Conservation (phyloP, 2,329 filamentous ascomycete genomes). For the Cladosporium sp. region DNA sequence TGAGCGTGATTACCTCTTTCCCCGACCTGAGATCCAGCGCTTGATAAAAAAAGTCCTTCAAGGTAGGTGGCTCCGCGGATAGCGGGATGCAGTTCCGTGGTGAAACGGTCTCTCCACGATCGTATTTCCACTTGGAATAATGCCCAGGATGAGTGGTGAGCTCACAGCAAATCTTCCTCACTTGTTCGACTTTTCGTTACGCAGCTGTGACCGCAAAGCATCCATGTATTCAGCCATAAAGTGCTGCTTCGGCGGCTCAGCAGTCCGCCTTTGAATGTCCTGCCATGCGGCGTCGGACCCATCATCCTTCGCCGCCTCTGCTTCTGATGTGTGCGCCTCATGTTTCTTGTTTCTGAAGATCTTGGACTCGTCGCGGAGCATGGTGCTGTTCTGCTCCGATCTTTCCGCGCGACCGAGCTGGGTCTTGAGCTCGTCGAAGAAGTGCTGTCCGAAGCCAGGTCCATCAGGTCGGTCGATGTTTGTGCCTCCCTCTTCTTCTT, state of each 20-base stretch:
- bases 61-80: background rate
- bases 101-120: background rate
- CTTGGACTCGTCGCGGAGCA: constrained; percentile 15
- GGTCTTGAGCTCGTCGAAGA: constrained; percentile 51
- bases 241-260: constrained; percentile 25
- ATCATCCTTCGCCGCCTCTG: constrained; percentile 15
- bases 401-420: constrained; percentile 33
- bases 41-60: background rate
- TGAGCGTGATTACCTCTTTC: background rate
- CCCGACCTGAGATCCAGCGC: background rate
- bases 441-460: constrained; percentile 49
- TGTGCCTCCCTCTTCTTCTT: constrained; percentile 50
- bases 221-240: constrained; percentile 34
- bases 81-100: background rate
- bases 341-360: background rate
- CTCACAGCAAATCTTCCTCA: background rate
- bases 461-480: constrained; percentile 44
- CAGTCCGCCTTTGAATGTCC: constrained; percentile 22
- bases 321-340: background rate
- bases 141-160: background rate
- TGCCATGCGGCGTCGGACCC: constrained; percentile 32
- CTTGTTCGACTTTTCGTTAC: constrained; percentile 16
- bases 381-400: constrained; percentile 23
- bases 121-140: background rate
- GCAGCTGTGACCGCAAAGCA: constrained; percentile 33